A percentile compares a stretch with the other conserved stretches of the same genome.
Evolutionary conservation across 2,329 filamentous ascomycete genomes (phyloP).

Genomic region (Exophiala sp.): DNA sequence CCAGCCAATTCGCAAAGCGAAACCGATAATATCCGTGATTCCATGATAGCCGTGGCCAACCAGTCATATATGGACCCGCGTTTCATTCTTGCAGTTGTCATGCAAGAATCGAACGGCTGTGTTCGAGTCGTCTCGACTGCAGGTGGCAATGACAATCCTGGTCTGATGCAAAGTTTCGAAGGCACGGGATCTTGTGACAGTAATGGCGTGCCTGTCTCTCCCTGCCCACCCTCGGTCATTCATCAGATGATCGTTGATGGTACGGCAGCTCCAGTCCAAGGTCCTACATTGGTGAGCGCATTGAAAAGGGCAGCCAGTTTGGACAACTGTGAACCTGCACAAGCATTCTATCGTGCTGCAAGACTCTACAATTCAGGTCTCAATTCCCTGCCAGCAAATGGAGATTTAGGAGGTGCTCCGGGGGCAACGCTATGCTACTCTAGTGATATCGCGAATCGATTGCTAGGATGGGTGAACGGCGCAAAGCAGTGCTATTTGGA

Average conservation of each 20-base stretch:
- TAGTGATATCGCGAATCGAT: conserved; percentile 28
- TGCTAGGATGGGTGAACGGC: conserved; percentile 22
- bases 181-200: conserved; percentile 17
- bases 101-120: conserved; percentile 34
- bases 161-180: conserved; percentile 19
- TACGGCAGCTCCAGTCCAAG: conserved; percentile 8
- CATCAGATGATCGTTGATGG: conserved; percentile 25
- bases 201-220: conserved; percentile 4
- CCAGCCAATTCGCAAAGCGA: conserved; percentile 16
- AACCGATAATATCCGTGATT: conserved; percentile 24
- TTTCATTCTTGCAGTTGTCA: conserved; percentile 35
- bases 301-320: conserved; percentile 9
- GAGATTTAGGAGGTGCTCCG: conserved; percentile 15
- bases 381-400: conserved; percentile 8
- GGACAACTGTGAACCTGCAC: conserved; percentile 3
- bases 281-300: conserved; percentile 6
- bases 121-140: conserved; percentile 29
- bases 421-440: conserved; percentile 25
- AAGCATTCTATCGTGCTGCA: conserved; percentile 23
- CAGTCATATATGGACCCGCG: conserved; percentile 31
- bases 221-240: conserved; percentile 20
- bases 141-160: conserved; percentile 21
- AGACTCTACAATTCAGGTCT: conserved; percentile 26
- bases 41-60: conserved; percentile 28
- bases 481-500: neutral